A percentile compares a stretch with the other conserved stretches of the same genome.
Evolutionary conservation across 2,329 filamentous ascomycete species (phyloP).

Genomic region (Aspergillus floridensis): DNA sequence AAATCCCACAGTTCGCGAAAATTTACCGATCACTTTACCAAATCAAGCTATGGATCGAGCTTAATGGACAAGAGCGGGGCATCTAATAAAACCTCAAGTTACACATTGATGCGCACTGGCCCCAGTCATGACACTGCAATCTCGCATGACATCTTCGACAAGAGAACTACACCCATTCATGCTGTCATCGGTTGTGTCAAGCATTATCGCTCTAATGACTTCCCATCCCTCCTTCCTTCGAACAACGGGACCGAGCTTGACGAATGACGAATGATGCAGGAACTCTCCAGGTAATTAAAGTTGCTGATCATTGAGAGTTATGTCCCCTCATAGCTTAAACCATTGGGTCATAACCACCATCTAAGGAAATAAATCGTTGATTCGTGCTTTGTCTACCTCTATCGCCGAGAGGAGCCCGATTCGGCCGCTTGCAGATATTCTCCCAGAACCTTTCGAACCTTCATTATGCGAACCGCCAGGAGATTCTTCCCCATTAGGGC

Average conservation of each 20-base stretch:
- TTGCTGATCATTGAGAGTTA: constrained; percentile 18
- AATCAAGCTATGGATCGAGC: not conserved
- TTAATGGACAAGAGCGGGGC: not conserved
- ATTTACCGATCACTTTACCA: not conserved
- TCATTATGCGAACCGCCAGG: constrained; percentile 1
- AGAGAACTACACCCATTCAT: not conserved
- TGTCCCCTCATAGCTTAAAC: constrained; percentile 16
- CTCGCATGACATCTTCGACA: constrained; percentile 14
- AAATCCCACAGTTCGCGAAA: not conserved
- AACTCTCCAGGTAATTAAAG: constrained; percentile 21
- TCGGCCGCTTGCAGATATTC: constrained; percentile 7
- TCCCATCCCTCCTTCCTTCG: not conserved
- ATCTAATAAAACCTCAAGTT: constrained; percentile 14
- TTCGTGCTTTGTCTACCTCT: constrained; percentile 1
- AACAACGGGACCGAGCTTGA: constrained; percentile 12
- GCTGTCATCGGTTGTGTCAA: constrained; percentile 1
- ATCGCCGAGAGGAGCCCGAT: constrained; percentile 4
- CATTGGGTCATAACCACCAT: constrained; percentile 4
- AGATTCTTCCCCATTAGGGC: not conserved
- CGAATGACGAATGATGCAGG: constrained; percentile 17
- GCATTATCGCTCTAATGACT: not conserved
- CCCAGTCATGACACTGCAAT: constrained; percentile 22
- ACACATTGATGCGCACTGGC: constrained; percentile 4
- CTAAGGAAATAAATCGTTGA: not conserved
- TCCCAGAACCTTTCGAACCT: constrained; percentile 1